phyloP scores from a whole-genome alignment of 139 green algal species.

The Eudorina sp. region DNA sequence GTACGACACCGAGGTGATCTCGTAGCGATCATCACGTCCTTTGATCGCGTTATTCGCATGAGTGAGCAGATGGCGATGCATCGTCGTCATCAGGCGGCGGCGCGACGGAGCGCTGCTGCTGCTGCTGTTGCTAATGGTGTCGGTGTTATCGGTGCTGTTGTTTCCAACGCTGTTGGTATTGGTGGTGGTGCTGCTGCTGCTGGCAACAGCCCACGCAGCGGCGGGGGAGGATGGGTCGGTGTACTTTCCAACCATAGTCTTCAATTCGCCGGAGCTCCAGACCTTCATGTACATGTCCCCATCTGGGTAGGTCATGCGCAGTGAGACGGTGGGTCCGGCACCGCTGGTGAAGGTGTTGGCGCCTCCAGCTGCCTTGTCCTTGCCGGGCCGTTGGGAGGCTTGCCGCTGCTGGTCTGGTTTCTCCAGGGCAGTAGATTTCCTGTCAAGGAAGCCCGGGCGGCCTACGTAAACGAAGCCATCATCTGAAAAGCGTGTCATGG shows the following conservation, averaged over 20 bases:
- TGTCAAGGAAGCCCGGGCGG: background rate
- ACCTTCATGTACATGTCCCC: background rate
- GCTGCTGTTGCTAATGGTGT: no score
- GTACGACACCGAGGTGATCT: background rate
- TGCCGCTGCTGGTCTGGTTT: background rate
- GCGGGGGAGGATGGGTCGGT: background rate
- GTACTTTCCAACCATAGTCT: background rate
- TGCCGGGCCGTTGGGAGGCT: background rate
- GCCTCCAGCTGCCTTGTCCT: background rate
- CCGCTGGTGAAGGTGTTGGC: no score
- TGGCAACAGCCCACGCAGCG: no score
- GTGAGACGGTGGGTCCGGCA: background rate
- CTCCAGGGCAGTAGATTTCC: background rate
- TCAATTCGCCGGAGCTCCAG: background rate
- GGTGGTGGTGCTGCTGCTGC: no score
- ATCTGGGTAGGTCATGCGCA: background rate
- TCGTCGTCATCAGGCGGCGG: background rate
- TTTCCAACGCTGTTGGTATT: no score
- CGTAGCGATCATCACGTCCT: background rate
- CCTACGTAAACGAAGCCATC: background rate
- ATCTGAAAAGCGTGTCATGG: background rate
- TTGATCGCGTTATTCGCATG: no score
- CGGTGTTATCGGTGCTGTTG: no score
- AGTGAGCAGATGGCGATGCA: no score
- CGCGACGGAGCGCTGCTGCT: background rate